Percentiles rank a stretch among this genome's conserved stretches.
These are phyloP conservation scores for Pythium inflatum DNA, from an alignment of 352 stramenopile genomes.

Conservation along the genomic window DNA sequence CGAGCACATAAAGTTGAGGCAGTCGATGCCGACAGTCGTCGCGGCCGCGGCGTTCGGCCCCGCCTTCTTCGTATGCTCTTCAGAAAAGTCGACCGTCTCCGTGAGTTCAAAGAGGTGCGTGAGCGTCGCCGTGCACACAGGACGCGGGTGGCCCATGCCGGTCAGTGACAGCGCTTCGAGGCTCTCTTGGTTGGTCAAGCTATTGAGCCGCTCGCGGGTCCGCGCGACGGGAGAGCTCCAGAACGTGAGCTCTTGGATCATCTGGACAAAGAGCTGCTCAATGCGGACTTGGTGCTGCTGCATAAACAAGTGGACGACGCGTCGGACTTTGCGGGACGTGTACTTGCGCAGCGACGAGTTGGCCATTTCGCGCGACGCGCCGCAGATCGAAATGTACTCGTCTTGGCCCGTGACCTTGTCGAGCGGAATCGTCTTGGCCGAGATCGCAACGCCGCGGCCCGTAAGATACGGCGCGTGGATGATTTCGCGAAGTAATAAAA, in stretches of 20 bases:
- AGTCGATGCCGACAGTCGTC: conserved; percentile 78
- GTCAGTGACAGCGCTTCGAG: conserved; percentile 73
- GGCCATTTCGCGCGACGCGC: conserved; percentile 78
- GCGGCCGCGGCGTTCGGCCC: conserved; percentile 42
- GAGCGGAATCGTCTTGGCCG: conserved; percentile 83
- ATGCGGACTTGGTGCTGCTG: conserved; percentile 70
- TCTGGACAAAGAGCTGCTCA: conserved; percentile 75
- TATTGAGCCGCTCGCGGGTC: conserved; percentile 46
- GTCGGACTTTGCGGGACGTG: conserved; percentile 84
- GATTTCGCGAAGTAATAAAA: conserved; percentile 78
- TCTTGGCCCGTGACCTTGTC: conserved; percentile 86
- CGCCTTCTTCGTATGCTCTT: conserved; percentile 39
- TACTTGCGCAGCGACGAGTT: conserved; percentile 86
- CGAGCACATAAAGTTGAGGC: conserved; percentile 84
- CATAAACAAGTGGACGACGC: conserved; percentile 84
- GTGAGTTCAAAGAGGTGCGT: conserved; percentile 85
- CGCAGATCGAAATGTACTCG: conserved; percentile 88
- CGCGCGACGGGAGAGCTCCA: conserved; percentile 62
- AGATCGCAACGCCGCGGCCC: conserved; percentile 79
- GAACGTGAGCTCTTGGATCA: conserved; percentile 85
- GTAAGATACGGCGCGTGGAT: conserved; percentile 86
- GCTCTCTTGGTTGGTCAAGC: conserved; percentile 40
- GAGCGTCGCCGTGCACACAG: conserved; percentile 77
- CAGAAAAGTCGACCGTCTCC: conserved; percentile 84
- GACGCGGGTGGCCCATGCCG: conserved; percentile 67